A percentile compares a stretch with the other conserved stretches of the same genome.
Conservation (phyloP, 257 asterid species). For the Pogostemon cablin region DNA sequence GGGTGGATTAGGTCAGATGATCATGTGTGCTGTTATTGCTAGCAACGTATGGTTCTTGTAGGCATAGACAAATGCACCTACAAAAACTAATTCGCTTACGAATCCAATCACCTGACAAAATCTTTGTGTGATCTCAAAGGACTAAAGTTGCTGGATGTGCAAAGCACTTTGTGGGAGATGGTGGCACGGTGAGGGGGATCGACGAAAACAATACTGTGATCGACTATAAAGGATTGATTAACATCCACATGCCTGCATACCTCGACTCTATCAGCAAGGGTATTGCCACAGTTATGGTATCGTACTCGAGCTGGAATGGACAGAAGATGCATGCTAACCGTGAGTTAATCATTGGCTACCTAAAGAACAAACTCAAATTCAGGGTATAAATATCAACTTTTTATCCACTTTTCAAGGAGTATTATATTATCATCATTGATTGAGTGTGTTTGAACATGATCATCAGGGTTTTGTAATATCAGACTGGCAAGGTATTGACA, state of each 20-base stretch:
- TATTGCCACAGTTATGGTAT: constrained; percentile 69
- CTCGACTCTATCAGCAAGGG: constrained; percentile 61
- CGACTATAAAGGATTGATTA: constrained; percentile 44
- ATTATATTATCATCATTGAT: neutral
- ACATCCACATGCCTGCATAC: constrained; percentile 74
- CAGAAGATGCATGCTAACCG: constrained; percentile 60
- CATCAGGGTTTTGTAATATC: constrained; percentile 88
- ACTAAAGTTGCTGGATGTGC: constrained; percentile 72
- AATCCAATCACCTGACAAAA: constrained; percentile 17
- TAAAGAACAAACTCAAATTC: constrained; percentile 62
- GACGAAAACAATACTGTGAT: constrained; percentile 67
- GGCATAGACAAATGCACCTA: too few species aligned
- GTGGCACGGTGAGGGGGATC: constrained; percentile 60
- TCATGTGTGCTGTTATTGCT: neutral
- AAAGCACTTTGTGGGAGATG: constrained; percentile 80
- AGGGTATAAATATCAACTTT: constrained; percentile 43
- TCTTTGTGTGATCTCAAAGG: constrained; percentile 35
- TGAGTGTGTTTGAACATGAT: neutral
- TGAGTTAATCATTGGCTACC: constrained; percentile 53
- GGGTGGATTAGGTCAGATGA: too few species aligned
- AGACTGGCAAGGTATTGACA: constrained; percentile 87
- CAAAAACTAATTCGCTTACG: neutral
- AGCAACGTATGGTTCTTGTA: too few species aligned
- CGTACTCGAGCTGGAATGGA: constrained; percentile 77
- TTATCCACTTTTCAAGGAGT: neutral